Percentiles rank a stretch among this genome's conserved stretches.
phyloP scores from a whole-genome alignment of 176 grass and related monocot species.

The Carex scoparia region DNA sequence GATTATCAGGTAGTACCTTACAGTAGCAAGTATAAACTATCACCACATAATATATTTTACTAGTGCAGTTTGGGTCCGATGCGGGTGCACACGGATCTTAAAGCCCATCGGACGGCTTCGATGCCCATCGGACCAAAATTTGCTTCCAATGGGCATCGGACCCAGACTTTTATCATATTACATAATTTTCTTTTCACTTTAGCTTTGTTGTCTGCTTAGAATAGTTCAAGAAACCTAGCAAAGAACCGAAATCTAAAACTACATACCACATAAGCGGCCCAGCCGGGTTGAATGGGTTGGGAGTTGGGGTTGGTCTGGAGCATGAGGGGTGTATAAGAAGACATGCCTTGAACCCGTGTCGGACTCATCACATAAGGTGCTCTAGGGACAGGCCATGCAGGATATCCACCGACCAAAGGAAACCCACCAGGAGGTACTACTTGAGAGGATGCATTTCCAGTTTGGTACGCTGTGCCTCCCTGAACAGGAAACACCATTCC shows the following conservation, averaged over 20 bases:
- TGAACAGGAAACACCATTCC: constrained; percentile 17
- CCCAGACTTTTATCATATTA: not conserved
- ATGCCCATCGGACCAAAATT: too few species aligned
- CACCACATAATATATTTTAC: not conserved
- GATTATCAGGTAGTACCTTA: not conserved
- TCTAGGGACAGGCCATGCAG: constrained; percentile 30
- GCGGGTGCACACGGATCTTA: too few species aligned
- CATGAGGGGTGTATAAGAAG: constrained; percentile 20
- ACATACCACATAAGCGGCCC: constrained; percentile 30
- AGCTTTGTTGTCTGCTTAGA: not conserved
- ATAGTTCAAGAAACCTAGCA: not conserved
- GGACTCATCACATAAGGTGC: constrained; percentile 17
- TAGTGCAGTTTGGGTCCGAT: too few species aligned
- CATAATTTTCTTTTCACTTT: not conserved
- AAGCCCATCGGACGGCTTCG: too few species aligned
- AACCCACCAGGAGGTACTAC: constrained; percentile 3
- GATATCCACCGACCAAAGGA: constrained; percentile 19
- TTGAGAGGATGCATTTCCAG: constrained; percentile 22
- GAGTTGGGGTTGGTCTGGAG: constrained; percentile 16
- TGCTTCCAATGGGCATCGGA: too few species aligned
- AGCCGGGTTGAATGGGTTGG: constrained; percentile 23
- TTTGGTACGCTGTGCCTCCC: constrained; percentile 16
- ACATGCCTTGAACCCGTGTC: constrained; percentile 8
- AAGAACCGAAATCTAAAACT: not conserved
- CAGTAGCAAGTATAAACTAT: not conserved